Base-by-base conservation (phyloP, 2,329 filamentous ascomycete species). In the Cylindrodendrum hubeiense region DNA sequence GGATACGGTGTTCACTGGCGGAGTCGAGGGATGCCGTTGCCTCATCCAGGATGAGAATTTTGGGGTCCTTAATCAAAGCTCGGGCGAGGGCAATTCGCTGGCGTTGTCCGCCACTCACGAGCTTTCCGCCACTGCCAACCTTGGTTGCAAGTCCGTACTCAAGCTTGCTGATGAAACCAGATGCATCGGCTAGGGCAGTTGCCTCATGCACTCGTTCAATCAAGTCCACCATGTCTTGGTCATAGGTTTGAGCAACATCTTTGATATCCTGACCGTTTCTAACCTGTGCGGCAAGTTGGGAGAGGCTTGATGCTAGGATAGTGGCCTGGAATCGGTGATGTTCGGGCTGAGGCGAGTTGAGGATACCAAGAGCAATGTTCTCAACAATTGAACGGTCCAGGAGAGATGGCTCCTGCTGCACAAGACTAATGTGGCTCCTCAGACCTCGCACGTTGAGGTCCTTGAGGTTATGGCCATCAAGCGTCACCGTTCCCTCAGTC, bases 21-120 rank as follows among this genome's bases (percentile, higher is more conserved):
- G 87, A 88, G 72, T 91, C 89, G 0, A 91, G 80, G 2, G 88
- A 83, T 1, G 87, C 84, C 2, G 89, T 91, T 2, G 88, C 88
- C 72, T 91, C 89, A 47, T 91, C 89, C 2, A 90, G 79, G 12
- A 91, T 81, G 3, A 90, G 79, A 9, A 91, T 85, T 53, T 81
- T 81, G 2, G 88, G 88, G 49, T 90, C 82, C 4, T 84, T 81
- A 30, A 90, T 83, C 15, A 91, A 77, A 19, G 86, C 86, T 26
- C 88, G 80, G 1, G 89, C 88, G 6, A 90, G 80, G 8, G 87
- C 87, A 57, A 91, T 81, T 5, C 88, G 81, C 71, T 91, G 89
- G 55, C 86, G 84, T 71, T 91, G 88, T 1, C 88, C 88, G 58
- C 88, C 88, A 51, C 85, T 88, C 33, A 90, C 79, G 6, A 88